Conservation (phyloP, 345 rosid genomes). For the Eucalyptus microcorys region DNA sequence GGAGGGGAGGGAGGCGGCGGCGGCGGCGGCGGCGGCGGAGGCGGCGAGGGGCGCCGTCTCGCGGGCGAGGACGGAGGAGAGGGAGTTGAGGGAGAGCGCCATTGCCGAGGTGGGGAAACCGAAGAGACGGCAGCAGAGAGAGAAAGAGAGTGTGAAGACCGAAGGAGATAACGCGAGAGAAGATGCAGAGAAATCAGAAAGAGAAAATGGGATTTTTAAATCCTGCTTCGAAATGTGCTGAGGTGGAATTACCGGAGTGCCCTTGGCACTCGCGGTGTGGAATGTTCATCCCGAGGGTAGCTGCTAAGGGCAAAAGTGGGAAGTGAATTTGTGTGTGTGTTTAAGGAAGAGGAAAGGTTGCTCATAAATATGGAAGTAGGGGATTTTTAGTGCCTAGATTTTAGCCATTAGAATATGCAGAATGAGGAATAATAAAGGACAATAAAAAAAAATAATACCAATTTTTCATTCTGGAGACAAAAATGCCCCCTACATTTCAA, state of each 20-base stretch:
- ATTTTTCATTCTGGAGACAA: not conserved
- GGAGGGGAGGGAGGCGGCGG: not conserved
- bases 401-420: not conserved
- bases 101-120: not conserved
- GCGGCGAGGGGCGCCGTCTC: constrained; percentile 11
- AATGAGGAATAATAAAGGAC: too few species aligned
- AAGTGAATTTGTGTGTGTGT: not conserved
- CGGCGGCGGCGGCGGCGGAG: not conserved
- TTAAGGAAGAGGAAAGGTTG: not conserved
- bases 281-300: not conserved
- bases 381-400: too few species aligned
- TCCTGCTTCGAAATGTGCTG: not conserved
- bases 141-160: not conserved
- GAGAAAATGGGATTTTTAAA: not conserved
- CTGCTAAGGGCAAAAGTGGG: not conserved
- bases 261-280: not conserved
- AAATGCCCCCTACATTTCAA: not conserved
- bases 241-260: not conserved
- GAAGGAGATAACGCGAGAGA: not conserved
- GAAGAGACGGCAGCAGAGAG: not conserved
- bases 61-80: constrained; percentile 26
- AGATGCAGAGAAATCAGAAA: not conserved
- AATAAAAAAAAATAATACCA: not conserved
- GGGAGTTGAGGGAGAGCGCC: constrained; percentile 17
- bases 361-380: not conserved